Evolutionary conservation across 768 basidiomycete species (phyloP).

Genomic region (Lactifluus subvellereus): DNA sequence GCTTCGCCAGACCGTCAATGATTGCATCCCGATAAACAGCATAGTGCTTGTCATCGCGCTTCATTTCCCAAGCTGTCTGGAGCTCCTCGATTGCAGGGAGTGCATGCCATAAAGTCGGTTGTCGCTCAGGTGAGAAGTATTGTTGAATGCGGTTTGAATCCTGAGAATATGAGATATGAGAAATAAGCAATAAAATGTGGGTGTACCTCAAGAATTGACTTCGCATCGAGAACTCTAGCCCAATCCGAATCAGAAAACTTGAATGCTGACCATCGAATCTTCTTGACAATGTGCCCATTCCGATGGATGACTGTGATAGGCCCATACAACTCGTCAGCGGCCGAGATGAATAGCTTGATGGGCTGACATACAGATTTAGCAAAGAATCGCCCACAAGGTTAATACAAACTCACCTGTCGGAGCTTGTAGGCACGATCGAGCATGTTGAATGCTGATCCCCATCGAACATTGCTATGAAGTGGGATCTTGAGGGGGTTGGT

Average conservation of each 20-base stretch:
- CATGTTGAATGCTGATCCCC: not conserved
- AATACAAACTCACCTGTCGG: not conserved
- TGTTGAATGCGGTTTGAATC: slow-evolving; percentile 30
- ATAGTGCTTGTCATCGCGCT: slow-evolving; percentile 16
- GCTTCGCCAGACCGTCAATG: not conserved
- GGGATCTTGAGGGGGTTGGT: not conserved
- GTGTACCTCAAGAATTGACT: too few relatives aligned
- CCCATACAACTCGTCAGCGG: not conserved
- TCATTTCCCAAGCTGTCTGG: too few relatives aligned
- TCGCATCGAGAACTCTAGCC: not conserved
- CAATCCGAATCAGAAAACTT: not conserved
- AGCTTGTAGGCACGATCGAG: not conserved
- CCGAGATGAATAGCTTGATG: not conserved
- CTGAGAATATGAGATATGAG: not conserved
- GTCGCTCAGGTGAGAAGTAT: slow-evolving; percentile 27
- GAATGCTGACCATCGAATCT: not conserved
- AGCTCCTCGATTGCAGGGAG: too few relatives aligned
- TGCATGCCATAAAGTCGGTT: slow-evolving; percentile 25
- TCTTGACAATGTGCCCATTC: not conserved
- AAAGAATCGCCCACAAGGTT: too few relatives aligned
- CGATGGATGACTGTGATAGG: not conserved
- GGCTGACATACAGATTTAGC: not conserved
- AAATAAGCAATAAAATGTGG: too few relatives aligned
- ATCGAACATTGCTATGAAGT: not conserved
- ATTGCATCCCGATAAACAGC: slow-evolving; percentile 25